Percentiles rank a stretch among this genome's conserved stretches.
These are phyloP conservation scores for Microcyclospora tardicrescens DNA, from an alignment of 2,329 filamentous ascomycete genomes.

Conservation along the genomic window DNA sequence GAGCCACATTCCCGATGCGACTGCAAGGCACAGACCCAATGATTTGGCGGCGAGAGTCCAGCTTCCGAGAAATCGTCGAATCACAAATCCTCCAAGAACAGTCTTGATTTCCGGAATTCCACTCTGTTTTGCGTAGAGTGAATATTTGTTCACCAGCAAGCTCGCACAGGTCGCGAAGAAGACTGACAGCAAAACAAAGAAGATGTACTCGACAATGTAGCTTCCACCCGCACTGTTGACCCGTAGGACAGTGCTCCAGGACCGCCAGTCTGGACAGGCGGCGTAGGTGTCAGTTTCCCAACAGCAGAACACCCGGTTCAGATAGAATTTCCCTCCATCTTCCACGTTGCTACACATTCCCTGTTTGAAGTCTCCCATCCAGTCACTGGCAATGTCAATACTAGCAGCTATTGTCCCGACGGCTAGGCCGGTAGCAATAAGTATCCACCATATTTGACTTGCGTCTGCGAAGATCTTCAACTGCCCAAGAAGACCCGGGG, in stretches of 20 bases:
- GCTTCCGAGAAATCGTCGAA: constrained; percentile 67
- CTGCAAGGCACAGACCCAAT: constrained; percentile 75
- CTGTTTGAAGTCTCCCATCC: constrained; percentile 83
- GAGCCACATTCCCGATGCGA: constrained; percentile 89
- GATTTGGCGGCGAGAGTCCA: constrained; percentile 90
- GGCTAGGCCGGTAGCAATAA: constrained; percentile 72
- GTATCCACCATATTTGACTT: constrained; percentile 81
- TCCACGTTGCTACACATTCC: constrained; percentile 69
- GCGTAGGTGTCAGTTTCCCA: constrained; percentile 71
- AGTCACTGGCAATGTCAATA: constrained; percentile 84
- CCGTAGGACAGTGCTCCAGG: constrained; percentile 67
- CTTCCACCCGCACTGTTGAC: constrained; percentile 52
- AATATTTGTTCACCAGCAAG: constrained; percentile 69
- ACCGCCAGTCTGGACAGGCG: constrained; percentile 75
- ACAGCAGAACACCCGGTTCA: constrained; percentile 87
- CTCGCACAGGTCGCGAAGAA: constrained; percentile 67
- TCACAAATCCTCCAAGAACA: constrained; percentile 84
- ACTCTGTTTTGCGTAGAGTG: constrained; percentile 80
- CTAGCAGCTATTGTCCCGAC: constrained; percentile 74
- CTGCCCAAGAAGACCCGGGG: constrained; percentile 59
- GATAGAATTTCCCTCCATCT: constrained; percentile 72
- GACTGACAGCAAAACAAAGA: constrained; percentile 72
- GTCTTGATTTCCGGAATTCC: constrained; percentile 98
- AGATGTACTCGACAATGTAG: constrained; percentile 76
- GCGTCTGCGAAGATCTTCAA: constrained; percentile 63